Evolutionary conservation across 1,139 yeast genomes (phyloP), one percentile per base, ranked within the genome.

Genomic region (Geotrichum bryndzae): DNA sequence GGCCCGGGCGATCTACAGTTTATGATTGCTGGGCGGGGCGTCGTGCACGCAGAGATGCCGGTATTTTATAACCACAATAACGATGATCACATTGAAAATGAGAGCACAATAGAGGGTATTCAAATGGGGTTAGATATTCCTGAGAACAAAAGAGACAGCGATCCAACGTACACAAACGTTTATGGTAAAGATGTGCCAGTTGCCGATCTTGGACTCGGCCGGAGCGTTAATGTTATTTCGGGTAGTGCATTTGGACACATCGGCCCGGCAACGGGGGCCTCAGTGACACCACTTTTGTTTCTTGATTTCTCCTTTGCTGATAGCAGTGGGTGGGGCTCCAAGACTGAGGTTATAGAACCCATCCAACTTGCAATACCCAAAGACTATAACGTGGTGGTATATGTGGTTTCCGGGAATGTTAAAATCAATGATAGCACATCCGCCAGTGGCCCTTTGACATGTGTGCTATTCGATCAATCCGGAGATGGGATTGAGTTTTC

Each of bases 11-110:
- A 91, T 72, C 78, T 91, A 68, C 97, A 91, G 76, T 90, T 91
- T 72, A 91, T 91, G 96, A 91, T 96, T 62, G 97, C 97, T 10
- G 97, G 97, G 62, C 83, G 81, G 67, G 97, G 96, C 61, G 84
- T 90, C 54, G 90, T 89, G 51, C 96, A 90, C 70, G 83, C 90
- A 5, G 96, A 89, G 70, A 88, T 89, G 27, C 27, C 27, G 27
- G 27, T 25, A 25, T 25, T 25, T 25, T 1, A 25, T 25, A 25
- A 25, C 27, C 27, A 25, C 27, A 25, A 25, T 25, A 25, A 25
- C 5, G 27, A 25, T 25, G 27, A 25, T 25, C 27, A 25, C 27
- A 25, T 25, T 25, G 27, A 35, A 35, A 13, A 35, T 2, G 41
- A 13, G 41, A 13, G 41, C 15, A 13, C 2, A 13, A 35, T 35